A percentile compares a stretch with the other conserved stretches of the same genome.
phyloP scores from a whole-genome alignment of 495 filamentous ascomycete genomes.

The Ramalina intermedia region DNA sequence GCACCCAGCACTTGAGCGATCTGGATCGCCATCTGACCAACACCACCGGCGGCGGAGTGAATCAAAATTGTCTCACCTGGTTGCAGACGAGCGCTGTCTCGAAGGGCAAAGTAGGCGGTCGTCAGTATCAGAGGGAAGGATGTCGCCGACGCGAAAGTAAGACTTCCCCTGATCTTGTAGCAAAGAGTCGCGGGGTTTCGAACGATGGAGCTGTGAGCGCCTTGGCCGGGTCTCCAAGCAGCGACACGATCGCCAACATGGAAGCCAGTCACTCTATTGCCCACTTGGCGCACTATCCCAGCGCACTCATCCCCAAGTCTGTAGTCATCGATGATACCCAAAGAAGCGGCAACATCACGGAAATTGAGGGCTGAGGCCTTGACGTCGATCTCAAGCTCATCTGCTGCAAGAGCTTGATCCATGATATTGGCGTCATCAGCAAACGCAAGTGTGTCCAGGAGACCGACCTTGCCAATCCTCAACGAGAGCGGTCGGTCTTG shows the following conservation, averaged over 20 bases:
- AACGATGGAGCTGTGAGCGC: constrained; percentile 16
- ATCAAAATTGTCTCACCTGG: constrained; percentile 27
- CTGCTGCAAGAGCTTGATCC: constrained; percentile 16
- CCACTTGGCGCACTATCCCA: constrained; percentile 12
- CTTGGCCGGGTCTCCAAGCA: constrained; percentile 15
- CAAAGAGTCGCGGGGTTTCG: constrained; percentile 13
- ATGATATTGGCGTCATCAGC: constrained; percentile 14
- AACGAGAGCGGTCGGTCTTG: constrained; percentile 11
- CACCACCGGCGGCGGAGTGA: constrained; percentile 26
- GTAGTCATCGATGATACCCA: constrained; percentile 19
- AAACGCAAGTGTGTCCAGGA: constrained; percentile 14
- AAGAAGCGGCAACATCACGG: constrained; percentile 18
- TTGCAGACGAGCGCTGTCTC: constrained; percentile 19
- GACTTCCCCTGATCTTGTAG: constrained; percentile 11
- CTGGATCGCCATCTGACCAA: constrained; percentile 12
- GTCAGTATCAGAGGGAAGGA: constrained; percentile 19
- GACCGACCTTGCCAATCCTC: constrained; percentile 13
- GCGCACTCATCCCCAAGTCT: constrained; percentile 19
- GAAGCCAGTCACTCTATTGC: constrained; percentile 9
- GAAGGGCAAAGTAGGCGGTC: constrained; percentile 24
- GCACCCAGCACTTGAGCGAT: constrained; percentile 13
- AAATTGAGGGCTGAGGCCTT: constrained; percentile 22
- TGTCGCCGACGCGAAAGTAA: constrained; percentile 16
- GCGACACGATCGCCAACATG: constrained; percentile 14
- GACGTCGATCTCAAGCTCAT: constrained; percentile 17